A percentile compares a stretch with the other conserved stretches of the same genome.
Conservation (phyloP, 441 rosid species). For the Arabidopsis lyrata region DNA sequence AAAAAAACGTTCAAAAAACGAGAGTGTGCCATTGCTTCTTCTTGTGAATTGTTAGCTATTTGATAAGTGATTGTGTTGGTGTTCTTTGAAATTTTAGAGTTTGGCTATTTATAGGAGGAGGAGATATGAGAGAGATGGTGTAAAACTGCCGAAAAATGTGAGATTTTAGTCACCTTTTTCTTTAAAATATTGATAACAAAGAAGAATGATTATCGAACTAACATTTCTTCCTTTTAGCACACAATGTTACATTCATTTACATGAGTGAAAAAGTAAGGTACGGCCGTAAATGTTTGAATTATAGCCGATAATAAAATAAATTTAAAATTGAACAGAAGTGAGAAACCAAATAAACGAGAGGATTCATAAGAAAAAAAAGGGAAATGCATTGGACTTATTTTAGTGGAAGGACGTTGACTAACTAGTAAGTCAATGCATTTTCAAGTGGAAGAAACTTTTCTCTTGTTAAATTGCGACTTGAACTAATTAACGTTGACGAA, state of each 20-base stretch:
- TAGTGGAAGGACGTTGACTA: constrained; percentile 33
- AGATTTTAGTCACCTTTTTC: constrained; percentile 7
- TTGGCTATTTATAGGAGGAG: constrained; percentile 36
- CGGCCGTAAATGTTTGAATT: constrained; percentile 36
- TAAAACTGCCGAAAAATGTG: constrained; percentile 19
- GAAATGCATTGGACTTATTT: constrained; percentile 37
- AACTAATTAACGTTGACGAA: constrained; percentile 43
- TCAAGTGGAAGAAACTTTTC: neutral
- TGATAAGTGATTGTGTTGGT: constrained; percentile 32
- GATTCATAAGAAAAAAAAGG: neutral
- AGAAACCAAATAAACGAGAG: constrained; percentile 31
- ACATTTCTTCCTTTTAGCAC: constrained; percentile 12
- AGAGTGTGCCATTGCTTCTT: constrained; percentile 40
- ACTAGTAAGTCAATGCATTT: constrained; percentile 15
- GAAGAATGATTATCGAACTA: neutral
- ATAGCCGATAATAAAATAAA: neutral
- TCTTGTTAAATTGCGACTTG: constrained; percentile 30
- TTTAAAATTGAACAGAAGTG: constrained; percentile 1
- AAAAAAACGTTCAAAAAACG: constrained; percentile 33
- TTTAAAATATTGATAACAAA: neutral
- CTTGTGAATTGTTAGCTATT: constrained; percentile 8
- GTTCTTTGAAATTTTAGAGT: neutral
- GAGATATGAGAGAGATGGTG: constrained; percentile 21
- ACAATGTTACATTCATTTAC: constrained; percentile 10
- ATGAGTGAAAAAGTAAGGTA: constrained; percentile 13